These are phyloP conservation scores for Fusarium floridanum DNA, from an alignment of 2,329 filamentous ascomycete species.

Conservation along the genomic window DNA sequence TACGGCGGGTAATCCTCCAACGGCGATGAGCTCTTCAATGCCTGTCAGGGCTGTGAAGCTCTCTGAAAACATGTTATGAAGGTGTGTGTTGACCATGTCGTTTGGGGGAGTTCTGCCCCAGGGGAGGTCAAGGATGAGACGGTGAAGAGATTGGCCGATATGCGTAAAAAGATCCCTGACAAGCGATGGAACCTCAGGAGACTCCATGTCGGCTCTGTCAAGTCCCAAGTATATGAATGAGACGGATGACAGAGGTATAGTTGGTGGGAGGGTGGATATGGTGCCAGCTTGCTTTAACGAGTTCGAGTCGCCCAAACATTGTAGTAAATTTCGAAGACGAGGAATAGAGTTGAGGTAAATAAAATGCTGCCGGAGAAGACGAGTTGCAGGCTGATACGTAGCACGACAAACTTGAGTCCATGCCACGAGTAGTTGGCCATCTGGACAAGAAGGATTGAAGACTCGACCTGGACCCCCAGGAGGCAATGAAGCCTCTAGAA, in stretches of 20 bases:
- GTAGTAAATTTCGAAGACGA: conserved; percentile 13
- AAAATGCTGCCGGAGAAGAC: conserved; percentile 27
- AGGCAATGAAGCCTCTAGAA: conserved; percentile 21
- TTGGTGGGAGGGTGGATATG: conserved; percentile 5
- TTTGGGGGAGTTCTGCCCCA: conserved; percentile 13
- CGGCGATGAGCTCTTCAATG: conserved; percentile 23
- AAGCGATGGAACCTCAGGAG: neutral
- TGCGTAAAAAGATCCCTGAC: conserved; percentile 15
- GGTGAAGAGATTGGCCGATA: conserved; percentile 17
- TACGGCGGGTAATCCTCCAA: conserved; percentile 13
- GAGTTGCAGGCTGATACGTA: conserved; percentile 14
- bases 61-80: neutral
- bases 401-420: conserved; percentile 33
- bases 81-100: conserved; percentile 1
- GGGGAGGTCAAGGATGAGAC: conserved; percentile 31
- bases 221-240: conserved; percentile 31
- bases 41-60: conserved; percentile 8
- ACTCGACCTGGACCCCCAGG: conserved; percentile 17
- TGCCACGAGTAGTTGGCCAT: conserved; percentile 23
- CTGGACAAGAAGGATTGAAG: conserved; percentile 6
- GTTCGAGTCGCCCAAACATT: conserved; percentile 2
- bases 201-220: neutral
- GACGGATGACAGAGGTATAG: neutral
- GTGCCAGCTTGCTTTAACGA: neutral
- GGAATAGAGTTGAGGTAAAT: conserved; percentile 11